Evolutionary conservation across 2,329 filamentous ascomycete species (phyloP), one percentile per base, ranked within the genome.

Genomic region (Penicillium sp.): DNA sequence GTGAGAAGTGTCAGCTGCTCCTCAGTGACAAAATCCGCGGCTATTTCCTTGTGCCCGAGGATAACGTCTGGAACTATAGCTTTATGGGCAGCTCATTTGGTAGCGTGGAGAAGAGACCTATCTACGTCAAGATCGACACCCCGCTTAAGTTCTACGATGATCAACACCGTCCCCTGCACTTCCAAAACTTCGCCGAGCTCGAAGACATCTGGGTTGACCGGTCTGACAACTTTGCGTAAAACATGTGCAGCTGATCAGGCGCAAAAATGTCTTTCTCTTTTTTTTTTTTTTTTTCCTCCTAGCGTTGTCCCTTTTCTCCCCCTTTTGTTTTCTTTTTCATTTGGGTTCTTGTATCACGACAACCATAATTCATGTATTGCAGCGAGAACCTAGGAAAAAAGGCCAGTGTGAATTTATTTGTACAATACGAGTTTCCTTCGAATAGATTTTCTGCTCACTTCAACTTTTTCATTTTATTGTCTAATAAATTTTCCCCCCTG

Each of bases 161-260:
- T 67, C 83, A 92, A 67, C 95, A 99, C 76, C 85, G 94, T 26
- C 92, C 93, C 16, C 79, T 97, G 54, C 94, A 99, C 78, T 99
- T 99, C 83, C 89, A 93, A 73, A 96, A 92, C 75, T 99, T 99
- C 77, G 91, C 92, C 1, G 93, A 99, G 79, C 77, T 99, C 72
- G 94, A 99, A 78, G 93, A 99, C 75, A 89, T 96, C 40, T 96
- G 92, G 85, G 92, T 97, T 45, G 94, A 99, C 74, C 83, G 92
- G 68, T 85, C 85, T 61, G 93, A 99, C 78, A 93, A 92, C 73
- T 96, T 99, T 79, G 93, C 91, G 66, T 97, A 26, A 83, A 81
- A 35, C 40, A 35, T 39, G 63, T 55, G 53, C 46, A 49, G 44
- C 50, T 58, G 54, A 58, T 48, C 59, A 54, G 65, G 65, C 61